These are phyloP conservation scores for Diospyros kaki DNA, from an alignment of 148 eudicot species.

Conservation along the genomic window DNA sequence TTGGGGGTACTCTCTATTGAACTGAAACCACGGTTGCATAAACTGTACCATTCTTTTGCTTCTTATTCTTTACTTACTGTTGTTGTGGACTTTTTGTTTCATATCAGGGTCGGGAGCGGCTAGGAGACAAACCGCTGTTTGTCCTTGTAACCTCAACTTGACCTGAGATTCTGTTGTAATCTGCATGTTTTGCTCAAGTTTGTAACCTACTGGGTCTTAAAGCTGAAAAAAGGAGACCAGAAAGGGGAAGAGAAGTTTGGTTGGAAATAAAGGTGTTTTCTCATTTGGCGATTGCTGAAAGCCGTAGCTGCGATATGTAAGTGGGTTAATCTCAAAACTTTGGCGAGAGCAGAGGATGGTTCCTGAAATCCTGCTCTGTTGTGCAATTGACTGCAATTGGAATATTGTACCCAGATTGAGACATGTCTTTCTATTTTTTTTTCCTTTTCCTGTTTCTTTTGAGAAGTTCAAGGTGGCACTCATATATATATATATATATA, in stretches of 20 bases:
- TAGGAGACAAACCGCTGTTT: conserved; percentile 69
- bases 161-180: conserved; percentile 3
- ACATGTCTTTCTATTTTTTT: too few species aligned
- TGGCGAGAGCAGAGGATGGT: too few species aligned
- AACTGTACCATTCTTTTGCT: neutral
- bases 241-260: neutral
- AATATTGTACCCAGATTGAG: too few species aligned
- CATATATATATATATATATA: too few species aligned
- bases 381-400: too few species aligned
- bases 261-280: neutral
- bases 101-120: conserved; percentile 72
- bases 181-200: conserved; percentile 5
- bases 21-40: neutral
- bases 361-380: too few species aligned
- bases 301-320: neutral
- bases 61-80: neutral
- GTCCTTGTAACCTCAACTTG: conserved; percentile 52
- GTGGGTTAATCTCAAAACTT: neutral
- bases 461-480: too few species aligned
- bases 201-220: conserved; percentile 4
- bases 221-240: conserved; percentile 3
- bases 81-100: conserved; percentile 5
- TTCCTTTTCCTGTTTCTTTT: too few species aligned
- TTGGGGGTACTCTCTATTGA: too few species aligned
- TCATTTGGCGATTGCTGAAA: neutral